These are phyloP conservation scores for Arxiozyma heterogenica DNA, from an alignment of 1,139 yeast species.

Conservation along the genomic window DNA sequence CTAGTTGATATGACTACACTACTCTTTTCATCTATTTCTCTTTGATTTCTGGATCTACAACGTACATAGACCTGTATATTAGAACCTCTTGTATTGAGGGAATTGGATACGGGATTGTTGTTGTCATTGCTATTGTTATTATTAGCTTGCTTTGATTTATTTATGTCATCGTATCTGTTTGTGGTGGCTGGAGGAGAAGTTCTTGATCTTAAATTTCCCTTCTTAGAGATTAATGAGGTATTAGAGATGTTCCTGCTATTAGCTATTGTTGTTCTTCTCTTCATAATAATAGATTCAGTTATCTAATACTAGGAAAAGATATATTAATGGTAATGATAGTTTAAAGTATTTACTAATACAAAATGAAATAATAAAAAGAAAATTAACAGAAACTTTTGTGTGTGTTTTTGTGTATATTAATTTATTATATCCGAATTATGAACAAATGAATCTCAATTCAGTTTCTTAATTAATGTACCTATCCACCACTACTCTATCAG, in stretches of 20 bases:
- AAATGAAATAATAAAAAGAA: no score
- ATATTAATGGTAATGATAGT: neutral
- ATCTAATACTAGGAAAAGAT: neutral
- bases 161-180: neutral
- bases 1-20: slow-evolving; percentile 49
- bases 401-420: no score
- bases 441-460: neutral
- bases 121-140: neutral
- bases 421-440: neutral
- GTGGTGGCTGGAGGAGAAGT: neutral
- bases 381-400: no score
- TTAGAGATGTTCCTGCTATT: neutral
- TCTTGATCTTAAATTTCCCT: neutral
- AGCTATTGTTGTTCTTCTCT: neutral
- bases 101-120: neutral
- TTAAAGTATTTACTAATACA: no score
- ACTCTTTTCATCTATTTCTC: slow-evolving; percentile 57
- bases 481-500: neutral
- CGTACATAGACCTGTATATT: slow-evolving; percentile 73
- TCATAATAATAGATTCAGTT: neutral
- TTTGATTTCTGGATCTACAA: slow-evolving; percentile 64
- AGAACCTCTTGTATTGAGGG: slow-evolving; percentile 11
- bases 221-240: neutral
- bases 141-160: neutral
- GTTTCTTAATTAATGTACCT: no score